Conservation (phyloP, 2,329 filamentous ascomycete species). For the Thielaviopsis ethacetica region DNA sequence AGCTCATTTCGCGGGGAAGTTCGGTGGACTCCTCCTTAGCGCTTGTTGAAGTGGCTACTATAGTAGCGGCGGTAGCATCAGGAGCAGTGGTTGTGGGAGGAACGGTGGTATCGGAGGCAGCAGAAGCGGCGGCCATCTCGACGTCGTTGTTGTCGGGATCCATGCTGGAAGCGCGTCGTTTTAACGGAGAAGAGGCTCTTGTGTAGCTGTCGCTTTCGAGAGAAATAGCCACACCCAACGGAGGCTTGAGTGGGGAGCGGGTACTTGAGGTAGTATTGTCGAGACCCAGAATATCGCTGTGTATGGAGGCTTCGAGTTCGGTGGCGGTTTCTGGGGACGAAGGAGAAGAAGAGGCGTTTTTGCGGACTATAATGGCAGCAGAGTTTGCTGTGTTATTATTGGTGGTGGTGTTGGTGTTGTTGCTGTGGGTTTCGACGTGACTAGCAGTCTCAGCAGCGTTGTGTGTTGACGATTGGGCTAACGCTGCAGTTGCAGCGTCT, state of each 20-base stretch:
- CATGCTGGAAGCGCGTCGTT: slow-evolving; percentile 47
- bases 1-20: slow-evolving; percentile 11
- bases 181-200: slow-evolving; percentile 47
- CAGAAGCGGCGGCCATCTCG: slow-evolving; percentile 12
- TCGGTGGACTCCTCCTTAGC: neutral
- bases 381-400: too few relatives aligned
- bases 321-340: slow-evolving; percentile 39
- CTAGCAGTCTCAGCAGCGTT: neutral
- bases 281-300: slow-evolving; percentile 25
- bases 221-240: slow-evolving; percentile 41
- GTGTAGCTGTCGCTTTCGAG: slow-evolving; percentile 40
- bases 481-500: slow-evolving; percentile 7
- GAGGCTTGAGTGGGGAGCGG: slow-evolving; percentile 34
- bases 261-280: slow-evolving; percentile 1
- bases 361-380: slow-evolving; percentile 23
- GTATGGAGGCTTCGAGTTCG: slow-evolving; percentile 40
- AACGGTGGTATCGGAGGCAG: neutral
- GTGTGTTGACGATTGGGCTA: slow-evolving; percentile 4
- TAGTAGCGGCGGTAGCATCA: neutral
- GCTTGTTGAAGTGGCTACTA: neutral
- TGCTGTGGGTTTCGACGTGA: neutral
- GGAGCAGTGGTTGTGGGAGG: slow-evolving; percentile 5
- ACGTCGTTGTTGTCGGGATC: slow-evolving; percentile 28
- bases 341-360: slow-evolving; percentile 37
- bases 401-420: slow-evolving; percentile 27